These are phyloP conservation scores for Entoloma clypeatum DNA, from an alignment of 1,284 basidiomycete species.

Conservation along the genomic window DNA sequence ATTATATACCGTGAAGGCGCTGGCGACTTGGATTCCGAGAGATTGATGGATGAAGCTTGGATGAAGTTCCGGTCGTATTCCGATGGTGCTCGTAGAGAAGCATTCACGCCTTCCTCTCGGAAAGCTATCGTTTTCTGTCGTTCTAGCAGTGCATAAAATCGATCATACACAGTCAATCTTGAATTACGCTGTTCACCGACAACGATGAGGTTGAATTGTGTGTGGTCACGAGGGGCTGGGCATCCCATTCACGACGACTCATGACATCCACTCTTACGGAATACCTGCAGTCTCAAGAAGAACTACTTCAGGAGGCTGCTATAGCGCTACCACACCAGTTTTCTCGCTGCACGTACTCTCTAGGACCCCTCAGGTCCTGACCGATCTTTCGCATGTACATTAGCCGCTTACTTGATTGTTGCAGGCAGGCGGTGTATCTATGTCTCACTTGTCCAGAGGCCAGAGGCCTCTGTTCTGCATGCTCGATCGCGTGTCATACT, in stretches of 20 bases:
- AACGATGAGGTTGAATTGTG: too few relatives aligned
- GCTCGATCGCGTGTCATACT: slow-evolving; percentile 77
- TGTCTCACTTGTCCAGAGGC: slow-evolving; percentile 65
- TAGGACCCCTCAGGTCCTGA: slow-evolving; percentile 50
- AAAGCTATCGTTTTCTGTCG: not conserved
- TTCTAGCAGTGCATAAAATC: too few relatives aligned
- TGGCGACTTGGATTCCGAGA: not conserved
- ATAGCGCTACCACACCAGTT: slow-evolving; percentile 73
- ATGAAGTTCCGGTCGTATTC: slow-evolving; percentile 12
- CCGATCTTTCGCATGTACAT: slow-evolving; percentile 1
- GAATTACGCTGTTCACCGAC: too few relatives aligned
- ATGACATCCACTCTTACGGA: slow-evolving; percentile 43
- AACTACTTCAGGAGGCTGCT: slow-evolving; percentile 62
- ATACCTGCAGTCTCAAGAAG: slow-evolving; percentile 55
- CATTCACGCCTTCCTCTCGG: not conserved
- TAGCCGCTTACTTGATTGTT: slow-evolving; percentile 3
- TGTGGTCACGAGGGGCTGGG: not conserved
- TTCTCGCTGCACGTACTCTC: slow-evolving; percentile 63
- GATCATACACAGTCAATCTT: too few relatives aligned
- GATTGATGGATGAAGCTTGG: not conserved
- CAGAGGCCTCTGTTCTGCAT: slow-evolving; percentile 69
- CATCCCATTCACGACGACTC: not conserved
- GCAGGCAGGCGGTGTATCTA: slow-evolving; percentile 69
- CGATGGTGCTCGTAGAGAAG: slow-evolving; percentile 3
- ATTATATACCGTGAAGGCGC: too few relatives aligned